These are phyloP conservation scores for Plasmodium adleri DNA, from an alignment of 169 alveolate species.

Conservation along the genomic window DNA sequence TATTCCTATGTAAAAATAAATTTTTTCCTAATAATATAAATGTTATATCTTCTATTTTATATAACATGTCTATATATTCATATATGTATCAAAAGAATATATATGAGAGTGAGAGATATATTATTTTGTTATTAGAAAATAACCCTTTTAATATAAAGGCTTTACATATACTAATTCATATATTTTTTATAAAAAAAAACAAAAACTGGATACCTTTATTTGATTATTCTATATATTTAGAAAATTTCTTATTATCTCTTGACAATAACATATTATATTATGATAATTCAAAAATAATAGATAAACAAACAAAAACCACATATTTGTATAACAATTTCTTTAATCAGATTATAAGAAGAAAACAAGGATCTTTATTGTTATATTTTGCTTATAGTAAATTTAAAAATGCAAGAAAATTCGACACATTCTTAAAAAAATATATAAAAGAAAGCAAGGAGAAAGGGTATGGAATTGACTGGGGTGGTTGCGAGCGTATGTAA, in stretches of 20 bases:
- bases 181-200: conserved; percentile 28
- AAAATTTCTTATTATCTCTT: background rate
- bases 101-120: conserved; percentile 28
- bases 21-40: background rate
- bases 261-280: background rate
- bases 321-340: conserved; percentile 25
- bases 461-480: too few species aligned
- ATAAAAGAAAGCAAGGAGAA: background rate
- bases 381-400: conserved; percentile 6
- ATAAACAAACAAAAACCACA: background rate
- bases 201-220: conserved; percentile 45
- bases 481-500: too few species aligned
- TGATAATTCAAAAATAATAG: too few species aligned
- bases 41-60: conserved; percentile 22
- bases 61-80: conserved; percentile 28
- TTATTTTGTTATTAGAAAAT: conserved; percentile 12
- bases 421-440: conserved; percentile 22
- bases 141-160: conserved; percentile 60
- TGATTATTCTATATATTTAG: conserved; percentile 54
- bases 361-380: background rate
- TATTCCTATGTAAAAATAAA: background rate
- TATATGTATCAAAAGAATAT: conserved; percentile 38
- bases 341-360: background rate
- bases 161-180: conserved; percentile 26
- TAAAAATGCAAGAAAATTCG: background rate